Conservation (phyloP, 2,329 filamentous ascomycete genomes). For the Fusarium xylarioides region DNA sequence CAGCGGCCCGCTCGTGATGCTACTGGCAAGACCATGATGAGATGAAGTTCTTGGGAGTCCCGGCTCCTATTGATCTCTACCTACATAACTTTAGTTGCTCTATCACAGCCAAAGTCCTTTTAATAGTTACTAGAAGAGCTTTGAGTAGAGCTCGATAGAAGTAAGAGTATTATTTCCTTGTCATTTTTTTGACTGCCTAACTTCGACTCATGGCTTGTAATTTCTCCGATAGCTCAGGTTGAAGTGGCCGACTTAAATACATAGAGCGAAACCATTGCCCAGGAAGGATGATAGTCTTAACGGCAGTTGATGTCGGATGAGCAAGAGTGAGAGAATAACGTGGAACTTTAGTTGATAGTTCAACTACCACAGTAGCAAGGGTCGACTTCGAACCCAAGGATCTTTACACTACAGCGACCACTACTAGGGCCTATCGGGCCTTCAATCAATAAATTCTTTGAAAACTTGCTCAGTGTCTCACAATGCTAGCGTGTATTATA, state of each 20-base stretch:
- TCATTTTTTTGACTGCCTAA: too few species aligned
- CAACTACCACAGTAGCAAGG: background rate
- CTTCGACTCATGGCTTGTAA: too few species aligned
- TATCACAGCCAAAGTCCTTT: fast-evolving
- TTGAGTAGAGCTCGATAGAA: background rate
- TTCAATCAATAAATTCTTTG: fast-evolving
- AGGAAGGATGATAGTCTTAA: too few species aligned
- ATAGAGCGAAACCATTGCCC: background rate
- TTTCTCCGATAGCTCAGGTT: too few species aligned
- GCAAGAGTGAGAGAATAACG: background rate
- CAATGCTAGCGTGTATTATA: too few species aligned
- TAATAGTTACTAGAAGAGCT: background rate
- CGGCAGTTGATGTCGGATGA: too few species aligned
- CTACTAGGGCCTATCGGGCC: background rate
- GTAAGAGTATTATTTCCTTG: too few species aligned
- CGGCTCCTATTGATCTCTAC: background rate
- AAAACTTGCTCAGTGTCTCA: background rate
- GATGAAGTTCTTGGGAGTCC: background rate
- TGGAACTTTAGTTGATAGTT: too few species aligned
- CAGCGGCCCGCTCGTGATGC: background rate
- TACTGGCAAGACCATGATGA: background rate
- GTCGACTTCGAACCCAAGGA: too few species aligned
- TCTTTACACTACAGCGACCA: too few species aligned
- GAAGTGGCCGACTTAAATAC: too few species aligned
- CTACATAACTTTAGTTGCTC: background rate